Conservation (phyloP, 768 basidiomycete genomes). For the Dioszegia aurantiaca region DNA sequence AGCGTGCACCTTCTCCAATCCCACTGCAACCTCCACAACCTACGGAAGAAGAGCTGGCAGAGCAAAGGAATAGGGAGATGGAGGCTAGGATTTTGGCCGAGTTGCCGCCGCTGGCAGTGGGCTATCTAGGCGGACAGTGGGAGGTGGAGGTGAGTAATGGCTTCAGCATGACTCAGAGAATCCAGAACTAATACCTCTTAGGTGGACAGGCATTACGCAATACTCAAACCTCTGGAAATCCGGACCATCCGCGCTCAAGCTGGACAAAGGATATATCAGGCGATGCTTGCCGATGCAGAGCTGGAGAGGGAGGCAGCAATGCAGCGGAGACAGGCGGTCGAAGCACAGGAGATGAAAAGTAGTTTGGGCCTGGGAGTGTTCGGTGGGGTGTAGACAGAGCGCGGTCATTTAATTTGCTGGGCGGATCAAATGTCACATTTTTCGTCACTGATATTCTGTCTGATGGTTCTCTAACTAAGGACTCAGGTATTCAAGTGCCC, state of each 20-base stretch:
- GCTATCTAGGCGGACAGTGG: slow-evolving; percentile 25
- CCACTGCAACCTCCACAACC: background rate
- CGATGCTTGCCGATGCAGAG: slow-evolving; percentile 39
- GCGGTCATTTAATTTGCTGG: background rate
- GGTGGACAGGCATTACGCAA: slow-evolving; percentile 26
- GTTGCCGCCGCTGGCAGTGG: slow-evolving; percentile 25
- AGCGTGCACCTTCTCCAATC: background rate
- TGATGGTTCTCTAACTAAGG: too few relatives aligned
- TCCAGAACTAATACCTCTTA: slow-evolving; percentile 6
- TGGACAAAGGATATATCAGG: slow-evolving; percentile 22
- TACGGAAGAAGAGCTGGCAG: slow-evolving; percentile 23
- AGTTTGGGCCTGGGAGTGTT: slow-evolving; percentile 23
- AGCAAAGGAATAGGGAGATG: slow-evolving; percentile 19
- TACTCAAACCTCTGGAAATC: slow-evolving; percentile 12
- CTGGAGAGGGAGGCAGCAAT: slow-evolving; percentile 34
- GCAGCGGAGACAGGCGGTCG: slow-evolving; percentile 33
- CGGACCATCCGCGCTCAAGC: slow-evolving; percentile 23
- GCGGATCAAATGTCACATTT: too few relatives aligned
- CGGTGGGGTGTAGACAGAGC: background rate
- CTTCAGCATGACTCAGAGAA: background rate
- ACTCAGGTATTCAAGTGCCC: slow-evolving; percentile 5
- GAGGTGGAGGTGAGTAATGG: slow-evolving; percentile 32
- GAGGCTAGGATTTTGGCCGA: slow-evolving; percentile 36
- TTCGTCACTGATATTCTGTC: too few relatives aligned
- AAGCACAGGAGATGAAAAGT: slow-evolving; percentile 25